Conservation (phyloP, 495 filamentous ascomycete genomes). For the Penicillium ucsense region DNA sequence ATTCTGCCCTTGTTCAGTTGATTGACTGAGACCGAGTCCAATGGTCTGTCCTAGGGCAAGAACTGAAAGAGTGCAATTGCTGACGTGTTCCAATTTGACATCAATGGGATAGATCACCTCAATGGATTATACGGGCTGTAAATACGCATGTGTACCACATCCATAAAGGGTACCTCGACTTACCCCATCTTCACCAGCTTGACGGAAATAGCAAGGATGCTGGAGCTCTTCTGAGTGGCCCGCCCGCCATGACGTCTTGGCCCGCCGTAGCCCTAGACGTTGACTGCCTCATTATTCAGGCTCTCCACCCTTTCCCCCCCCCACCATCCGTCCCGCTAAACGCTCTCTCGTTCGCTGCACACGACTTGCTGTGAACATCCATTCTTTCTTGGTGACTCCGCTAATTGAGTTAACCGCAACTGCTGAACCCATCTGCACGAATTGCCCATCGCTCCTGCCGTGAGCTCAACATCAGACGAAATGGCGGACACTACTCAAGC, state of each 20-base stretch:
- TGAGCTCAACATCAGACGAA: conserved; percentile 24
- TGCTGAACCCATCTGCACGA: conserved; percentile 10
- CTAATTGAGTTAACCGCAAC: conserved; percentile 11
- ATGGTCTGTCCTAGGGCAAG: too few relatives aligned
- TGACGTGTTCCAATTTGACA: too few relatives aligned
- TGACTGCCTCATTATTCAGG: conserved; percentile 8
- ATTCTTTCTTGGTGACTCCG: conserved; percentile 14
- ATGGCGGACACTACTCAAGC: conserved; percentile 34
- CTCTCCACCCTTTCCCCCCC: conserved; percentile 7
- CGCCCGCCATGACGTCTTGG: conserved; percentile 14
- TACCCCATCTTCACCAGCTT: too few relatives aligned
- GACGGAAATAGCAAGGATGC: too few relatives aligned
- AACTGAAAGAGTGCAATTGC: too few relatives aligned
- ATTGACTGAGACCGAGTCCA: too few relatives aligned
- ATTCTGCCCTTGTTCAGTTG: too few relatives aligned
- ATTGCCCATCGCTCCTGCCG: conserved; percentile 8
- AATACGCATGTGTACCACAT: too few relatives aligned
- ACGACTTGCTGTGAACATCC: conserved; percentile 25
- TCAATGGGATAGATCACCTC: too few relatives aligned
- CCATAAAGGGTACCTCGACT: too few relatives aligned
- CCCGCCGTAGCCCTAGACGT: conserved; percentile 17
- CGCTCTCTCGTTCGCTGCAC: conserved; percentile 21
- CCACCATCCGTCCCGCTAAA: conserved; percentile 9
- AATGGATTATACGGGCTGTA: too few relatives aligned
- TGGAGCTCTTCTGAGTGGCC: too few relatives aligned